phyloP scores from a whole-genome alignment of 768 basidiomycete genomes.

The Tylopilus vinaceipallidus region DNA sequence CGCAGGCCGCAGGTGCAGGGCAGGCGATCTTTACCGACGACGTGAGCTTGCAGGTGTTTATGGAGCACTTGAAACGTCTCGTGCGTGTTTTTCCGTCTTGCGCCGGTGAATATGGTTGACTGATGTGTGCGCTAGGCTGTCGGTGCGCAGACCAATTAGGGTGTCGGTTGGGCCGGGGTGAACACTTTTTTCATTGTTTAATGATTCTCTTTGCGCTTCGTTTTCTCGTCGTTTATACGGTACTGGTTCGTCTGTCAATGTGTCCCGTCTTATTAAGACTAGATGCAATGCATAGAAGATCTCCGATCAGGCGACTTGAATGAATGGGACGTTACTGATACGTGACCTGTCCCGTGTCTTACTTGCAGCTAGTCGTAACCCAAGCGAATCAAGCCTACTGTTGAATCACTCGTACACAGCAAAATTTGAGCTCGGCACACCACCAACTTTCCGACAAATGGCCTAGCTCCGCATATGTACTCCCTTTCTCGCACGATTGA shows the following conservation, averaged over 20 bases:
- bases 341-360: no score
- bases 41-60: slow-evolving; percentile 95
- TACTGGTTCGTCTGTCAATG: slow-evolving; percentile 10
- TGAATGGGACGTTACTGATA: background rate
- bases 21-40: slow-evolving; percentile 99
- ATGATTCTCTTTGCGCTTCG: background rate
- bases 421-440: no score
- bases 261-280: slow-evolving; percentile 7
- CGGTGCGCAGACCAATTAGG: slow-evolving; percentile 64
- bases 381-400: no score
- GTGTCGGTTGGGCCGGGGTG: background rate
- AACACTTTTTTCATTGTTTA: background rate
- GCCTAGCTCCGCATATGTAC: no score
- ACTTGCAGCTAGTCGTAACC: no score
- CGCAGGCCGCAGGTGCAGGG: slow-evolving; percentile 62
- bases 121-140: slow-evolving; percentile 46
- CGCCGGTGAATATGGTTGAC: background rate
- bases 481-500: no score
- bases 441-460: no score
- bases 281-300: slow-evolving; percentile 13
- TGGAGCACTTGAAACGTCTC: slow-evolving; percentile 95
- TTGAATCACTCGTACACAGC: no score
- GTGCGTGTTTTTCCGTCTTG: slow-evolving; percentile 42
- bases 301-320: background rate
- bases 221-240: slow-evolving; percentile 3